Base-by-base conservation (phyloP, 805 yeast species). In the Ogataea thermomethanolica region DNA sequence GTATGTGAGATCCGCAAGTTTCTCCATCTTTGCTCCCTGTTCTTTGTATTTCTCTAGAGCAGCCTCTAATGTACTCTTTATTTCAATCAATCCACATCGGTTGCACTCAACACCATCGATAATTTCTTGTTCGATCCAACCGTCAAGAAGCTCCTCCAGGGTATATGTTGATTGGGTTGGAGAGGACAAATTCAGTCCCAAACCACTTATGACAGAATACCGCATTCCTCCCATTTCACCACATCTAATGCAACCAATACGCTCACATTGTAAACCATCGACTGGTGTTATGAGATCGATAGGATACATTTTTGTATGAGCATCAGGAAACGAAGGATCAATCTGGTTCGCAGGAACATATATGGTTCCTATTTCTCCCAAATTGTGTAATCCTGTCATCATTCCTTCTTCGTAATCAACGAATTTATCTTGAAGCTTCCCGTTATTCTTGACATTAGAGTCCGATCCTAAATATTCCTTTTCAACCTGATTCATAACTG, bases 81-180 rank as follows among this genome's bases (percentile, higher is more conserved):
- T 81, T 43, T 79, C 80, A 22, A 62, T 61, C 49, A 91, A 69
- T 3, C 95, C 91, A 68, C 98, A 91, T 54, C 98, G 73, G 56
- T 90, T 88, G 67, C 99, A 91, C 62, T 89, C 91, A 26, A 91
- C 99, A 33, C 89, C 96, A 50, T 87, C 90, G 43, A 91, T 89
- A 15, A 84, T 77, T 58, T 91, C 99, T 28, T 90, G 86, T 41
- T 76, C 72, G 5, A 71, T 76, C 87, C 89, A 86, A 30, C 79
- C 77, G 33, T 72, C 66, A 46, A 86, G 61, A 38, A 85, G 67
- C 12, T 73, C 78, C 5, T 73, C 61, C 40, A 85, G 63, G 32
- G 66, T 64, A 35, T 60, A 62, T n/a, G 69, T 56, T 1, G 70
- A 56, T 25, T 71, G 71, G 30, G 71, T 59, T 26, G 60, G 59